Evolutionary conservation across 805 yeast genomes (phyloP).

Genomic region (Yarrowia sp.): DNA sequence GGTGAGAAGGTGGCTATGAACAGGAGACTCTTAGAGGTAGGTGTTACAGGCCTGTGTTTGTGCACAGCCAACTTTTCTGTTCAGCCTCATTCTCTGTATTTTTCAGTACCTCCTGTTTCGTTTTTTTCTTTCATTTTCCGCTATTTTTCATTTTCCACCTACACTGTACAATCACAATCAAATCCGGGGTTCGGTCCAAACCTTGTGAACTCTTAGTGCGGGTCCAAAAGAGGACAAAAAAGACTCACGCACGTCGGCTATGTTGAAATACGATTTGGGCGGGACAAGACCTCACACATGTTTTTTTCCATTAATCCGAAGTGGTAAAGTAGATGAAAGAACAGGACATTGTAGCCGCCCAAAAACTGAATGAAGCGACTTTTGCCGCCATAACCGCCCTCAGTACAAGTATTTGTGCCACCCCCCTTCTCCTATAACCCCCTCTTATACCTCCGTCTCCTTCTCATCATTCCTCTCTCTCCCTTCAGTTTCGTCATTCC

Average conservation of each 20-base stretch:
- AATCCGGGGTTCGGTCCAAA: slow-evolving; percentile 23
- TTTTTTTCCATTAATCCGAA: slow-evolving; percentile 1
- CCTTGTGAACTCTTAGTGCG: neutral
- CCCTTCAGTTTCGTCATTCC: slow-evolving; percentile 8
- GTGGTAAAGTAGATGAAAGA: neutral
- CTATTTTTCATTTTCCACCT: no score
- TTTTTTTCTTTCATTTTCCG: no score
- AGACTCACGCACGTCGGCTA: neutral
- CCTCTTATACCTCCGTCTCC: neutral
- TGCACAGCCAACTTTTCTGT: no score
- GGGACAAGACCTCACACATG: no score
- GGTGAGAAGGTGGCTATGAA: no score
- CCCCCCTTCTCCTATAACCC: neutral
- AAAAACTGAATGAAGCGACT: neutral
- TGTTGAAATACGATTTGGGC: no score
- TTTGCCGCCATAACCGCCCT: neutral
- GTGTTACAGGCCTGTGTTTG: neutral
- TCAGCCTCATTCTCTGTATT: no score
- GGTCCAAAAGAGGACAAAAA: slow-evolving; percentile 2
- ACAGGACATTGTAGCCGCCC: no score
- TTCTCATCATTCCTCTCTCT: neutral
- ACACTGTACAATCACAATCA: neutral
- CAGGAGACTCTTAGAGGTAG: neutral
- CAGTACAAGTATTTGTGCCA: neutral
- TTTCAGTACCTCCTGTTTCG: no score